phyloP scores from a whole-genome alignment of 2,329 filamentous ascomycete species.

The Fusarium compactum region DNA sequence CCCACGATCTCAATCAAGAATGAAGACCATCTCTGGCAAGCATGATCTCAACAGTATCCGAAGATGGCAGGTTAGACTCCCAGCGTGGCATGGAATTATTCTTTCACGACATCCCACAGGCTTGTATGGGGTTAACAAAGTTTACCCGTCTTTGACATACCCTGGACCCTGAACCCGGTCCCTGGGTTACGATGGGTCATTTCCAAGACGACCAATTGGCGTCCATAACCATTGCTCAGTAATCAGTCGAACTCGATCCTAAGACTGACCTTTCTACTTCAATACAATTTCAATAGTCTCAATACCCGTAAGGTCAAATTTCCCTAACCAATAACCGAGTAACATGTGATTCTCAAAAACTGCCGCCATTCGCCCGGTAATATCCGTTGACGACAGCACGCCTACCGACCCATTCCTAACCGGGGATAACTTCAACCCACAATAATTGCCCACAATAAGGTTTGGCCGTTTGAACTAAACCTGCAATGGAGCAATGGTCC shows the following conservation, averaged over 20 bases:
- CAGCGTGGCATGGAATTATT: too few species aligned
- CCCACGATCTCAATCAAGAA: too few species aligned
- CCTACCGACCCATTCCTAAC: not conserved
- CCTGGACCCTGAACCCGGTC: not conserved
- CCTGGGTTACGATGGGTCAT: not conserved
- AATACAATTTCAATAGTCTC: not conserved
- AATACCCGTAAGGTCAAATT: accelerated
- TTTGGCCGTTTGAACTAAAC: not conserved
- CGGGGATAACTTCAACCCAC: slow-evolving; percentile 1
- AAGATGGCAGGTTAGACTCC: too few species aligned
- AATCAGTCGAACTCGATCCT: not conserved
- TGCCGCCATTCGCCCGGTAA: not conserved
- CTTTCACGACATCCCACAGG: too few species aligned
- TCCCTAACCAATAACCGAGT: not conserved
- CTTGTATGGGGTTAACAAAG: too few species aligned
- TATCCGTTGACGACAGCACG: accelerated
- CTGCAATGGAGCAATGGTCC: not conserved
- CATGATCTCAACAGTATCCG: too few species aligned
- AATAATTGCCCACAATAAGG: not conserved
- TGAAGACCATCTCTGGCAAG: too few species aligned
- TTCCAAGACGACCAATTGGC: not conserved
- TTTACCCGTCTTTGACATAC: not conserved
- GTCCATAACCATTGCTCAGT: not conserved
- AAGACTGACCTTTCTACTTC: not conserved
- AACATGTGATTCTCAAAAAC: not conserved